Evolutionary conservation across 768 basidiomycete species (phyloP), one percentile per base, ranked within the genome.

Genomic region (Rhodocollybia butyracea): DNA sequence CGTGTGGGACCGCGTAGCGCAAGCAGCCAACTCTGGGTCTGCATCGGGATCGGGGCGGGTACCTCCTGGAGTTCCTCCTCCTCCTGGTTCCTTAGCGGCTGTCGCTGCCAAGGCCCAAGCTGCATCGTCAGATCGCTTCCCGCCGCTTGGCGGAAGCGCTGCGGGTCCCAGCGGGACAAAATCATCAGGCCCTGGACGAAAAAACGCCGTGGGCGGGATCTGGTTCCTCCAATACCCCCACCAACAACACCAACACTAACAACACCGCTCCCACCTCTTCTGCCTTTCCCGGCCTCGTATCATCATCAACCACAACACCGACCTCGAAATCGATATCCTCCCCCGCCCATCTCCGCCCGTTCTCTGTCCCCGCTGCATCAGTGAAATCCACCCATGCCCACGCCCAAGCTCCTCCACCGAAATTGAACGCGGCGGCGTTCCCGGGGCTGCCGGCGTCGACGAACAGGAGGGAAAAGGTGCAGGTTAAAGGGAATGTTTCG

Each of bases 1-100:
- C 57, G 80, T 96, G 0, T 92, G 82, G 85, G 91, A 94, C 59
- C 85, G 94, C 15, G 93, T 96, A 24, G 94, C 91, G 6, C 82
- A 81, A 57, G 94, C 91, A 0, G 94, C 93, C 8, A 68, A 73
- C 22, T 71, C 76, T 42, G 17, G 48, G 12, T 34, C 48, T n/a
- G 32, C 21, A 19, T 76, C 74, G 15, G 67, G 76, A 2, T 61
- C 70, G 58, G 47, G n/a, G 52, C 59, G 46, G 54, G 46, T 22
- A 56, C 60, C 39, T 57, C 62, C n/a, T n/a, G n/a, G n/a, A 29
- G 60, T 63, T 15, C 54, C 60, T 17, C 75, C 74, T 17, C 57
- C 71, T 11, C 68, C 77, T 5, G 58, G 51, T 26, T 48, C 60
- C 4, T 55, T 62, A 21, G 51, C 46, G 29, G 32, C 60, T 3